A percentile compares a stretch with the other conserved stretches of the same genome.
Evolutionary conservation across 495 filamentous ascomycete genomes (phyloP).

Genomic region (Aspergillus avenaceus): DNA sequence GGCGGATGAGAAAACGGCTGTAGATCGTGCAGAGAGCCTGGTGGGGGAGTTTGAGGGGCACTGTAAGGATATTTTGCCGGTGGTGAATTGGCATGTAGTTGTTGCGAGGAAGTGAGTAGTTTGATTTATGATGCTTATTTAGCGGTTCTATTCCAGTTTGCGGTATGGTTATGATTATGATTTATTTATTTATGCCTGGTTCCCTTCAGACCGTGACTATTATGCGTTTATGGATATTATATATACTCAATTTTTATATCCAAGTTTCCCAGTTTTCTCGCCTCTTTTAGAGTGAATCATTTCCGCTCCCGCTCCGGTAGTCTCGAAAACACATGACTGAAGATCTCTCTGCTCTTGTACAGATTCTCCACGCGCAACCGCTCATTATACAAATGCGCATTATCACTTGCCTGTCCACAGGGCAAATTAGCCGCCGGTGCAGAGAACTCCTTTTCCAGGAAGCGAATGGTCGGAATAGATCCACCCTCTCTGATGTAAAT

Average conservation of each 20-base stretch:
- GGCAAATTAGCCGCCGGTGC: conserved; percentile 92
- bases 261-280: too few relatives aligned
- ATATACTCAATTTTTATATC: too few relatives aligned
- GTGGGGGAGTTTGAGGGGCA: conserved; percentile 13
- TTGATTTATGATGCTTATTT: not conserved
- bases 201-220: too few relatives aligned
- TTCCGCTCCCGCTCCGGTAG: conserved; percentile 47
- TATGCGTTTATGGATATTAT: too few relatives aligned
- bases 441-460: conserved; percentile 90
- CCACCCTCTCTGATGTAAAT: conserved; percentile 96
- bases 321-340: conserved; percentile 75
- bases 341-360: conserved; percentile 87
- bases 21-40: conserved; percentile 18
- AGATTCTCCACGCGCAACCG: conserved; percentile 80
- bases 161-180: not conserved
- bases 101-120: conserved; percentile 11
- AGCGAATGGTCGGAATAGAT: conserved; percentile 87
- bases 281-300: not conserved
- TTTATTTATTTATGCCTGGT: not conserved
- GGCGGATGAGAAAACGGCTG: conserved; percentile 6
- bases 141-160: not conserved
- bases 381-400: conserved; percentile 94
- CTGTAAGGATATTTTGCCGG: conserved; percentile 9
- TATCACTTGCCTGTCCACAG: conserved; percentile 91
- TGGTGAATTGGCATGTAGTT: conserved; percentile 19